phyloP scores from a whole-genome alignment of 768 basidiomycete genomes.

The Hygrocybe coccinea region DNA sequence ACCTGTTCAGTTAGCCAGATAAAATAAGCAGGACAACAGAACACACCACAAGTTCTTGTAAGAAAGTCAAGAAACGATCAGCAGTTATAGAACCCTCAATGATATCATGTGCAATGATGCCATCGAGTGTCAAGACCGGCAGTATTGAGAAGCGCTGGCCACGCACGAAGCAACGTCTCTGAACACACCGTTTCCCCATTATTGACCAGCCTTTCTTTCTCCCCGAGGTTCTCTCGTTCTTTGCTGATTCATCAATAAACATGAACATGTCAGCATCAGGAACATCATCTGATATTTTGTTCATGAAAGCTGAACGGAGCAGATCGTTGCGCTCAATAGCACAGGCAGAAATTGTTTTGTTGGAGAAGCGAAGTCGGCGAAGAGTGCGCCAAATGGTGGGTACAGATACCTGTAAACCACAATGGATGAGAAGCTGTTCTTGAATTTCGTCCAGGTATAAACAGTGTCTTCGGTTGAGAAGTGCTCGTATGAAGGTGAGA shows the following conservation, averaged over 20 bases:
- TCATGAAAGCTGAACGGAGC: slow-evolving; percentile 4
- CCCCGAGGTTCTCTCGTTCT: slow-evolving; percentile 22
- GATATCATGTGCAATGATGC: slow-evolving; percentile 28
- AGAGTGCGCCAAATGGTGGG: no score
- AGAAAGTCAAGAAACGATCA: slow-evolving; percentile 29
- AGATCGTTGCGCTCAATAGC: slow-evolving; percentile 4
- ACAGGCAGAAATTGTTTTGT: no score
- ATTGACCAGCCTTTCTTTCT: slow-evolving; percentile 16
- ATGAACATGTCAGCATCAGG: slow-evolving; percentile 5
- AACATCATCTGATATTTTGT: neutral
- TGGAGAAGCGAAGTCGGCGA: no score
- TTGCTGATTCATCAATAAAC: slow-evolving; percentile 26
- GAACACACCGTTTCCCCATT: slow-evolving; percentile 22
- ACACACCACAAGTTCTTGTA: slow-evolving; percentile 26
- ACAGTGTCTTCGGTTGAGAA: no score
- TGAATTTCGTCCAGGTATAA: no score
- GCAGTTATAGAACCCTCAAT: slow-evolving; percentile 32
- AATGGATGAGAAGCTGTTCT: no score
- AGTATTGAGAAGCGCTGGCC: slow-evolving; percentile 28
- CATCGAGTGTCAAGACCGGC: no score
- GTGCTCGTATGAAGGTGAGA: no score
- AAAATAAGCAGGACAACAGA: no score
- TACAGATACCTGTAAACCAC: no score
- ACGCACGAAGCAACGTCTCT: slow-evolving; percentile 17
- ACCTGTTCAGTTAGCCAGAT: slow-evolving; percentile 6